Evolutionary conservation across 2,329 filamentous ascomycete genomes (phyloP), one percentile per base, ranked within the genome.

Genomic region (Mycogone perniciosa): DNA sequence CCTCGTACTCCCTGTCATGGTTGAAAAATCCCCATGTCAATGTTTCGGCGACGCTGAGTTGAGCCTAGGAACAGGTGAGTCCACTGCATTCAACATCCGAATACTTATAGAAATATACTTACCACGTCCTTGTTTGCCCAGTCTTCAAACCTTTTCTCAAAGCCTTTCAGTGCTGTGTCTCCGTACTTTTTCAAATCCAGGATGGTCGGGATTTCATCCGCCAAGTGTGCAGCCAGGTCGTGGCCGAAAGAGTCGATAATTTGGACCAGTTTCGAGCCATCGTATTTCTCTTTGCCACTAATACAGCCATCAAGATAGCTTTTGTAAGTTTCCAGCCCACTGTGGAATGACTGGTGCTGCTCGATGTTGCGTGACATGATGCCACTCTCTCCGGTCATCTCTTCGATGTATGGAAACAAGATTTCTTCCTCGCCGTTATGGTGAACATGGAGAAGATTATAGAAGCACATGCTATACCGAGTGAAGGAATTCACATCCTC

Each of bases 361-460:
- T 64, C 60, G 7, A 71, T 56, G 54, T 70, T 72, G 41, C 46
- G 46, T 6, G 67, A 64, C 67, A 71, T 70, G 31, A 68, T 50
- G 1, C 65, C 64, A 46, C 57, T 53, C 40, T 64, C 58, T 0
- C 65, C 67, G 6, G 61, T 53, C 39, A 65, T 50, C 8, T 57
- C 48, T 51, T 71, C 67, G 5, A 71, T 52, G 2, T 48, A 54
- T 1, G 67, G 64, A 55, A 72, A 72, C 44, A 69, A 62, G 30
- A 60, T 35, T 1, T 52, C 54, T 51, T 73, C 70, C 51, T 72
- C 69, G n/a, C 57, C 57, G 6, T 56, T 48, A 52, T 73, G 70
- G 47, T 73, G 70, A 5, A 61, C 48, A 39, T 67, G 57, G 4
- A 71, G 20, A 1, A 63, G 46, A 2, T 46, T 53, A 44, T 60